Evolutionary conservation across 2,329 filamentous ascomycete genomes (phyloP).

Genomic region (Pestalotiopsis fici): DNA sequence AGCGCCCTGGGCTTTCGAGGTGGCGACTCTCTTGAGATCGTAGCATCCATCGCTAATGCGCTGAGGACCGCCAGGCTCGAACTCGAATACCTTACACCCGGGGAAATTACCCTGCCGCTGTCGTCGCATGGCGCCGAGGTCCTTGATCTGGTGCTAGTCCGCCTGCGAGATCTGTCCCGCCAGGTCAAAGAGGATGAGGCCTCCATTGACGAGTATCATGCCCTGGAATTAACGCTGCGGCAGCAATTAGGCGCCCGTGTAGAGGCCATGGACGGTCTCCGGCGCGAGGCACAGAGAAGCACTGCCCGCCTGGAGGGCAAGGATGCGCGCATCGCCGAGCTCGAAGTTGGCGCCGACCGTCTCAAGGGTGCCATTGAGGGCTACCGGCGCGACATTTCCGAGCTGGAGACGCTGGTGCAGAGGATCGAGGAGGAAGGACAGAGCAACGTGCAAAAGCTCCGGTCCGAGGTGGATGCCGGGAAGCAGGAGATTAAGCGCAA

Average conservation of each 20-base stretch:
- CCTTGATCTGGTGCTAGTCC: constrained; percentile 53
- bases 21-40: constrained; percentile 46
- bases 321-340: constrained; percentile 42
- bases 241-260: constrained; percentile 57
- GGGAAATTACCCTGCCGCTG: constrained; percentile 55
- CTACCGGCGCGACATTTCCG: constrained; percentile 54
- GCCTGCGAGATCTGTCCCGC: constrained; percentile 50
- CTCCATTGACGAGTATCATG: constrained; percentile 62
- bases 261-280: constrained; percentile 49
- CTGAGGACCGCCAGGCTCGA: constrained; percentile 61
- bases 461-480: constrained; percentile 33
- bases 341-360: constrained; percentile 50
- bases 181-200: constrained; percentile 49
- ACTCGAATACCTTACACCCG: constrained; percentile 62
- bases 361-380: constrained; percentile 52
- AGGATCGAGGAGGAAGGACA: constrained; percentile 44
- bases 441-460: constrained; percentile 28
- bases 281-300: constrained; percentile 37
- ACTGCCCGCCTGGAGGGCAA: constrained; percentile 35
- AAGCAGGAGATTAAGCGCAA: constrained; percentile 19
- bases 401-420: constrained; percentile 54
- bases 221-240: constrained; percentile 54
- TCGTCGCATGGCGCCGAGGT: constrained; percentile 55
- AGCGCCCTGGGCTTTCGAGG: constrained; percentile 52
- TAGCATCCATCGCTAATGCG: constrained; percentile 46